These are phyloP conservation scores for Blastobotrys apis DNA, from an alignment of 1,139 yeast species.

Conservation along the genomic window DNA sequence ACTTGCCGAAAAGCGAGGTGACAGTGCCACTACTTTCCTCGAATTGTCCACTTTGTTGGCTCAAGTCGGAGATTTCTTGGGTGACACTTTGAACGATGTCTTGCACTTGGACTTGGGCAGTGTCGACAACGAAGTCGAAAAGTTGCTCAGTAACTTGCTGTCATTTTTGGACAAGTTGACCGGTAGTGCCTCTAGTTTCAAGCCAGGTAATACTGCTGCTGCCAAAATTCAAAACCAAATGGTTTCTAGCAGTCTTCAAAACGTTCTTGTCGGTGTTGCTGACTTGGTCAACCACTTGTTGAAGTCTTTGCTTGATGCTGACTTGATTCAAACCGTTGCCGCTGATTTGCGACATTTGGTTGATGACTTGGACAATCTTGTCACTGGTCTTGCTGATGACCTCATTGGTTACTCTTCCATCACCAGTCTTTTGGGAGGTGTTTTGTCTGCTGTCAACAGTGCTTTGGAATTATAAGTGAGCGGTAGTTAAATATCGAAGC, in stretches of 20 bases:
- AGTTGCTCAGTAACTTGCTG: background rate
- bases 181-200: background rate
- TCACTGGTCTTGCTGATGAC: slow-evolving; percentile 4
- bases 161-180: slow-evolving; percentile 1
- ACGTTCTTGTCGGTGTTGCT: slow-evolving; percentile 3
- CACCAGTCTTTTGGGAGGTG: slow-evolving; percentile 1
- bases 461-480: too few relatives aligned
- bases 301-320: background rate
- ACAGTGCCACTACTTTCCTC: slow-evolving; percentile 1
- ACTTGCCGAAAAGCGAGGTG: background rate
- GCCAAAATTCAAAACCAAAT: slow-evolving; percentile 1
- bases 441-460: slow-evolving; percentile 1
- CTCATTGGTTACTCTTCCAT: slow-evolving; percentile 4
- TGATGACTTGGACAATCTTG: slow-evolving; percentile 3
- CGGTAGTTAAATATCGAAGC: too few relatives aligned
- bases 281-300: slow-evolving; percentile 2
- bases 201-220: slow-evolving; percentile 1
- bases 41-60: slow-evolving; percentile 4
- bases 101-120: slow-evolving; percentile 7
- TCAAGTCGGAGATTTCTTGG: slow-evolving; percentile 5
- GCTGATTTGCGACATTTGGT: slow-evolving; percentile 7
- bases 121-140: background rate
- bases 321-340: slow-evolving; percentile 2
- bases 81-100: slow-evolving; percentile 6
- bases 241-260: background rate